Evolutionary conservation across 208 protist species (phyloP), one percentile per base, ranked within the genome.

Genomic region (Acanthamoeba sp.): DNA sequence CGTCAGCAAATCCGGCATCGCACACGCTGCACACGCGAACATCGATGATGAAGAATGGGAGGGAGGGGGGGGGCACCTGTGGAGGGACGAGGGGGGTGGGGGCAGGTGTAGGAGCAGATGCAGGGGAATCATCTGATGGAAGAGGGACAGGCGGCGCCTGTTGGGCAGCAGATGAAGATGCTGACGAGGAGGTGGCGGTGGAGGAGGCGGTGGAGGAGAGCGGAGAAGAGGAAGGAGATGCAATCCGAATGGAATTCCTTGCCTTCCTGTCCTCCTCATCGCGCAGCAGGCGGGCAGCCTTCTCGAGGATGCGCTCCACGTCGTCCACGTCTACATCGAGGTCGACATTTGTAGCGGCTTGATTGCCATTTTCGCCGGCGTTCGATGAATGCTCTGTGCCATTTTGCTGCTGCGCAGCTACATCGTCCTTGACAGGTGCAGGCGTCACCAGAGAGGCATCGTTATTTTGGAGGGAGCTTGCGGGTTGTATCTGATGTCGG

Each of bases 251-350:
- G 38, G 34, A 34, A 27, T 84, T 22, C 38, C 27, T 24, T 4
- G 32, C 22, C 34, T 22, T 14, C 14, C 40, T 45, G 36, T 84
- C 73, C 10, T 84, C 40, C 73, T 84, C 73, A n/a, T 84, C 73
- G 38, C 40, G 73, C 38, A 84, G 40, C 27, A 84, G 73, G 38
- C 73, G 73, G 16, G 73, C 73, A 45, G 73, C 73, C 40, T 84
- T 84, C 42, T 84, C 73, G 36, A 84, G 14, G 38, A 84, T 52
- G 73, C 73, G 73, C 73, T 84, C 73, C 12, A 84, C 73, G 22
- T 84, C 73, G 7, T 84, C 73, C 27, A 52, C 38, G 40, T 84
- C 73, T 22, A 84, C 73, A 50, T 84, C 73, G 18, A 45, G 7
- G 40, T 84, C 73, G n/a, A 55, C 10, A 42, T 5, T 32, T 10